Base-by-base conservation (phyloP, 2,329 filamentous ascomycete genomes). In the Cercospora janseana region DNA sequence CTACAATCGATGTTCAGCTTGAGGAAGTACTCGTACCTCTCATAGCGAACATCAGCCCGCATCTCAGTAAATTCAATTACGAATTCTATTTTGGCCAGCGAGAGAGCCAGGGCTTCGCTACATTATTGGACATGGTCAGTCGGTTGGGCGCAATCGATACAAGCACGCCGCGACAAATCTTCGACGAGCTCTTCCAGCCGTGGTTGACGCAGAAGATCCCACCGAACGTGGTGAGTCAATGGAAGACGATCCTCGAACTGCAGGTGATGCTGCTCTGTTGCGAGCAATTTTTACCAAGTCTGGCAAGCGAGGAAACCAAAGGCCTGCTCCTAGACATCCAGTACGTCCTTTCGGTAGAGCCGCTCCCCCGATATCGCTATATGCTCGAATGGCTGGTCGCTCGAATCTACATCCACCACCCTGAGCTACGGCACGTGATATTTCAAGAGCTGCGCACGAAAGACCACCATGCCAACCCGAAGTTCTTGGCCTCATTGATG, bases 221-320 rank as follows among this genome's bases (percentile, higher is more conserved):
- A 3, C 62, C 72, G 7, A 71, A 71, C 3, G 70, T 72, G 27
- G 70, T 75, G 29, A 71, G 66, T 51, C 69, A 70, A 38, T 77
- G 73, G 73, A 78, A 78, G 56, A 67, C 69, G n/a, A 68, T 70
- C 0, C 54, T 74, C n/a, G 75, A 77, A 49, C 60, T 77, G 7
- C 74, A 77, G 47, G 64, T 69, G 13, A 68, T 76, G 61, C 59
- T 77, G 1, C 48, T 77, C 0, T 66, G 75, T 12, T 60, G 61
- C 6, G 71, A 76, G 46, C 66, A 67, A 23, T 67, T 66, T 26
- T 50, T 72, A 1, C 49, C 53, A 10, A 37, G 21, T 4, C 13
- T 44, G 4, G 46, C 34, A n/a, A 32, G 31, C 3, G 16, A 20
- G 2, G 57, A 70, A 15, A 64, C 62, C 1, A 59, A 65, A 12